Conservation (phyloP, 1,284 basidiomycete species). For the Sporisorium reilianum region DNA sequence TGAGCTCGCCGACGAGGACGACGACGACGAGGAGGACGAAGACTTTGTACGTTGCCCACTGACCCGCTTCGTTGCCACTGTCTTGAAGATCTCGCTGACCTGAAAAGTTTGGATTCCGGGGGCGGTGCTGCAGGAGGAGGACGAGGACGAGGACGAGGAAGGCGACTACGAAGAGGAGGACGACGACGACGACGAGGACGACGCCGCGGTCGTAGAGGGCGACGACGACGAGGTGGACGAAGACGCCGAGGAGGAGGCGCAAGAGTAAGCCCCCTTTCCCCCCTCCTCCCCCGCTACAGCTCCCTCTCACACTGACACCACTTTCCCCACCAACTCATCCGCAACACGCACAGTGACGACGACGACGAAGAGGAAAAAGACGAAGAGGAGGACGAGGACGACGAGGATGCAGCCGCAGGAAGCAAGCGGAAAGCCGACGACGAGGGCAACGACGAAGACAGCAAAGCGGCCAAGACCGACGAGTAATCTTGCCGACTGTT, state of each 20-base stretch:
- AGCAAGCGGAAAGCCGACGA: conserved; percentile 51
- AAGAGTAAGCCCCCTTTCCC: conserved; percentile 15
- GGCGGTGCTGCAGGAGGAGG: conserved; percentile 20
- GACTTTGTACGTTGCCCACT: conserved; percentile 29
- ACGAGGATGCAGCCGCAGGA: conserved; percentile 22
- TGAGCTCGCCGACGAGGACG: conserved; percentile 29
- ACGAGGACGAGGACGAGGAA: conserved; percentile 43
- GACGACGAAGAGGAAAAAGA: conserved; percentile 9
- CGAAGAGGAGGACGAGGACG: conserved; percentile 27
- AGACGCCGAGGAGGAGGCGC: conserved; percentile 40
- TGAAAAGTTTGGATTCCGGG: no score
- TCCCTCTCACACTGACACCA: neutral
- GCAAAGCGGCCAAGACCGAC: conserved; percentile 48
- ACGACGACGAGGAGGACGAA: conserved; percentile 46
- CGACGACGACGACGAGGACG: conserved; percentile 37
- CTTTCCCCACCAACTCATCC: neutral
- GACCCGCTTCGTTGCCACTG: no score
- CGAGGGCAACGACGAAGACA: conserved; percentile 44
- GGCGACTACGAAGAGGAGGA: conserved; percentile 35
- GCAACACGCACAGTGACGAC: conserved; percentile 10
- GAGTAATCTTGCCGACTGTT: neutral
- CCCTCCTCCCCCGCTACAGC: neutral
- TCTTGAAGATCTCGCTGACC: neutral
- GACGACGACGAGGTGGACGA: conserved; percentile 33
- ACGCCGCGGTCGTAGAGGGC: conserved; percentile 33